These are phyloP conservation scores for Jatropha podagrica DNA, from an alignment of 441 rosid species.

Conservation along the genomic window DNA sequence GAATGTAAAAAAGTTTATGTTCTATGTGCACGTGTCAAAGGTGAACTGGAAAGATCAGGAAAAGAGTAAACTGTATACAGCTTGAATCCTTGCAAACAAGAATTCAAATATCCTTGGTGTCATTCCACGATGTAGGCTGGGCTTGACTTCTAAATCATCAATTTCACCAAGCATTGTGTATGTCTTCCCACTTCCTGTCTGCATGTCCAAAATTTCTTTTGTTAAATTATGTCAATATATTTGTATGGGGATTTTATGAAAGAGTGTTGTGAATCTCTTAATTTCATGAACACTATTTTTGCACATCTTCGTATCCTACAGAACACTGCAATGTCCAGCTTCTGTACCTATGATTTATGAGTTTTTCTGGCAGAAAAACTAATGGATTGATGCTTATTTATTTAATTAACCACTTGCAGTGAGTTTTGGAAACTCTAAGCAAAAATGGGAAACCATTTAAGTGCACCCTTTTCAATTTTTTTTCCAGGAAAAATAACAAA, in stretches of 20 bases:
- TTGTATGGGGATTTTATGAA: neutral
- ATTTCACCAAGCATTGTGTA: constrained; percentile 95
- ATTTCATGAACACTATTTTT: constrained; percentile 15
- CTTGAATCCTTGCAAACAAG: constrained; percentile 98
- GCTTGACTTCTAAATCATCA: constrained; percentile 77
- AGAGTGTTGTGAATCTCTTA: constrained; percentile 1
- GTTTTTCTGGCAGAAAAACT: neutral
- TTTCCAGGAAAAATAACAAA: neutral
- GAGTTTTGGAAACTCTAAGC: neutral
- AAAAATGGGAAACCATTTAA: neutral
- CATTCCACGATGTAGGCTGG: constrained; percentile 92
- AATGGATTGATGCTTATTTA: neutral
- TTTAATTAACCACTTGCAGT: neutral
- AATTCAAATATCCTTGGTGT: constrained; percentile 98
- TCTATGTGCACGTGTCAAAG: constrained; percentile 1
- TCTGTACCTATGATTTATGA: neutral
- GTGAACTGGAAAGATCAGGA: constrained; percentile 16
- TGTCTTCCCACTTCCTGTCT: constrained; percentile 99
- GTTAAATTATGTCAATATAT: constrained; percentile 13
- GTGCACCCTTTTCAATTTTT: neutral
- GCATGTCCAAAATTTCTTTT: constrained; percentile 33
- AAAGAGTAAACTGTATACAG: constrained; percentile 46
- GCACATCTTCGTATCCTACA: neutral
- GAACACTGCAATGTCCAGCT: neutral
- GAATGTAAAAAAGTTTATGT: constrained; percentile 5